These are phyloP conservation scores for Solanum neorickii DNA, from an alignment of 257 asterid species.

Conservation along the genomic window DNA sequence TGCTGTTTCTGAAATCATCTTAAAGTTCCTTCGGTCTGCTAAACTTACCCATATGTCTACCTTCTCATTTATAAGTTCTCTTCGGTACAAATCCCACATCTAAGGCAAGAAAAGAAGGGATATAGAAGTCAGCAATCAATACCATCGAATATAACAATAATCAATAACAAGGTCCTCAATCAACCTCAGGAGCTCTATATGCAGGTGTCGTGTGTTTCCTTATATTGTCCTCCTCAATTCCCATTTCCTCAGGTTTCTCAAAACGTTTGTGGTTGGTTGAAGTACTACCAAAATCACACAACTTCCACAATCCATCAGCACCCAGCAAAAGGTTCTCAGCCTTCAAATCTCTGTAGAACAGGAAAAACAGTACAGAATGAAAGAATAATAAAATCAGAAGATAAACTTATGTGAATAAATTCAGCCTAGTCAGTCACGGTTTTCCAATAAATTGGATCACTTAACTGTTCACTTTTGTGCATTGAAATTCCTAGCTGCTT, in stretches of 20 bases:
- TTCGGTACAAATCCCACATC: conserved; percentile 97
- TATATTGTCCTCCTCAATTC: conserved; percentile 93
- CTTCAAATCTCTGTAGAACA: conserved; percentile 68
- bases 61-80: conserved; percentile 83
- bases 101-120: conserved; percentile 36
- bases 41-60: conserved; percentile 96
- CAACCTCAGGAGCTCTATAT: conserved; percentile 99
- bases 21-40: not conserved
- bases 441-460: not conserved
- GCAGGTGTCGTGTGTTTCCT: conserved; percentile 98
- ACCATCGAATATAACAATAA: conserved; percentile 17
- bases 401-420: not conserved
- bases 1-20: not conserved
- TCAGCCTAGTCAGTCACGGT: not conserved
- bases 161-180: conserved; percentile 25
- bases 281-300: conserved; percentile 94
- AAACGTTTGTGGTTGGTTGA: conserved; percentile 92
- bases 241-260: conserved; percentile 98
- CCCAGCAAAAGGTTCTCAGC: conserved; percentile 97
- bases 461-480: not conserved
- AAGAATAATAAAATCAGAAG: not conserved
- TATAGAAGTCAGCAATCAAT: conserved; percentile 29
- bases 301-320: conserved; percentile 89
- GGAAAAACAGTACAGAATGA: conserved; percentile 6
- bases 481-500: not conserved